These are phyloP conservation scores for Calvatia gigantea DNA, from an alignment of 768 basidiomycete species.

Conservation along the genomic window DNA sequence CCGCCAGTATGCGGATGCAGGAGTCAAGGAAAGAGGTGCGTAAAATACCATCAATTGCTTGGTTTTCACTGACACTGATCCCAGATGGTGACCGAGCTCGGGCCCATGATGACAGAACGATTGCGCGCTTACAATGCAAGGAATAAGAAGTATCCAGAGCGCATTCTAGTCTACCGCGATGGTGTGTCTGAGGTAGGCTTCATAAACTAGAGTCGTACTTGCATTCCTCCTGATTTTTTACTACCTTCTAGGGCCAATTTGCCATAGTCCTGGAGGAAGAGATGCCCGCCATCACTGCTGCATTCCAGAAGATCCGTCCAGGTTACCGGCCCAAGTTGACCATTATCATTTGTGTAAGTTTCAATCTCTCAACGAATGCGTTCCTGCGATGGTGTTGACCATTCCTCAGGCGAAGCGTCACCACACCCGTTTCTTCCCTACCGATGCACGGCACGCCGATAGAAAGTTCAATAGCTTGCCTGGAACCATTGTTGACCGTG, in stretches of 20 bases:
- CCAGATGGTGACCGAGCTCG: conserved; percentile 76
- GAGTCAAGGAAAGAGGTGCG: conserved; percentile 72
- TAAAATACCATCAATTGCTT: not conserved
- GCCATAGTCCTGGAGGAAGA: conserved; percentile 59
- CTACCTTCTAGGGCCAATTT: conserved; percentile 68
- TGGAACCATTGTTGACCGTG: conserved; percentile 80
- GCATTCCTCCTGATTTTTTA: not conserved
- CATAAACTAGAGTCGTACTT: conserved; percentile 15
- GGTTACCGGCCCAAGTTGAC: conserved; percentile 56
- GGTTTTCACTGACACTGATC: not conserved
- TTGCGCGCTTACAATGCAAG: conserved; percentile 45
- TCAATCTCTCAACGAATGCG: conserved; percentile 2
- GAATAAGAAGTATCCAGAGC: conserved; percentile 53
- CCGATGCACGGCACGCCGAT: conserved; percentile 47
- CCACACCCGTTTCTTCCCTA: conserved; percentile 64
- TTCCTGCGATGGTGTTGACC: conserved; percentile 18
- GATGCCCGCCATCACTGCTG: conserved; percentile 56
- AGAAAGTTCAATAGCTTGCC: conserved; percentile 70
- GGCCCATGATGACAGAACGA: conserved; percentile 64
- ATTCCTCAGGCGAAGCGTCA: conserved; percentile 40
- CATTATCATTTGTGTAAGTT: conserved; percentile 73
- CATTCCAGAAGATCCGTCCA: conserved; percentile 48
- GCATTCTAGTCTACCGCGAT: conserved; percentile 74
- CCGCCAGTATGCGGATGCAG: conserved; percentile 71
- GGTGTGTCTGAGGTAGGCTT: conserved; percentile 72